These are phyloP conservation scores for Candida ficus DNA, from an alignment of 805 yeast genomes.

Conservation along the genomic window DNA sequence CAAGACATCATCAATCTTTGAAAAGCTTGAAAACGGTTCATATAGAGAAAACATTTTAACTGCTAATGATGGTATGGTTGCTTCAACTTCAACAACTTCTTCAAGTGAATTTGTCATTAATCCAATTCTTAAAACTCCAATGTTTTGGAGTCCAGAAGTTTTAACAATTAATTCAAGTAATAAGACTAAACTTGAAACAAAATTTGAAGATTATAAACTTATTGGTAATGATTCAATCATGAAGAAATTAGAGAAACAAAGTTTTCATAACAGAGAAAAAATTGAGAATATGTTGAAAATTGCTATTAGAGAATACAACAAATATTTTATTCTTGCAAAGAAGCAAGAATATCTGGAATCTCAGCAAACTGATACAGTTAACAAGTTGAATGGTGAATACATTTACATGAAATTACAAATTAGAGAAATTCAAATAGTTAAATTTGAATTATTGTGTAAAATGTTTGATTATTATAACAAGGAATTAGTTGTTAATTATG, in stretches of 20 bases:
- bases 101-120: no score
- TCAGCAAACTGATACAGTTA: neutral
- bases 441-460: constrained; percentile 1
- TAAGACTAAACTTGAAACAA: neutral
- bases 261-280: neutral
- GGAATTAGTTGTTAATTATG: constrained; percentile 3
- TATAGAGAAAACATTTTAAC: constrained; percentile 5
- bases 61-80: neutral
- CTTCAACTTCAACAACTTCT: neutral
- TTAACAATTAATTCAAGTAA: neutral
- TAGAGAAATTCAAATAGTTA: constrained; percentile 6
- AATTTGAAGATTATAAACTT: neutral
- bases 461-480: constrained; percentile 7
- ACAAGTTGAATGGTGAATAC: constrained; percentile 13
- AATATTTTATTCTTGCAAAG: neutral
- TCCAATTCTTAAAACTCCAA: neutral
- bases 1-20: constrained; percentile 4
- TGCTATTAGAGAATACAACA: constrained; percentile 5
- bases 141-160: constrained; percentile 5
- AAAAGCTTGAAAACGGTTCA: constrained; percentile 5
- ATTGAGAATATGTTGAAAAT: neutral
- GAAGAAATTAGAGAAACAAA: constrained; percentile 9
- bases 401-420: constrained; percentile 10
- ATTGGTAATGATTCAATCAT: constrained; percentile 3
- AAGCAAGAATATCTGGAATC: neutral